Conservation (phyloP, 495 filamentous ascomycete genomes). For the Polyplosphaeria fusca region DNA sequence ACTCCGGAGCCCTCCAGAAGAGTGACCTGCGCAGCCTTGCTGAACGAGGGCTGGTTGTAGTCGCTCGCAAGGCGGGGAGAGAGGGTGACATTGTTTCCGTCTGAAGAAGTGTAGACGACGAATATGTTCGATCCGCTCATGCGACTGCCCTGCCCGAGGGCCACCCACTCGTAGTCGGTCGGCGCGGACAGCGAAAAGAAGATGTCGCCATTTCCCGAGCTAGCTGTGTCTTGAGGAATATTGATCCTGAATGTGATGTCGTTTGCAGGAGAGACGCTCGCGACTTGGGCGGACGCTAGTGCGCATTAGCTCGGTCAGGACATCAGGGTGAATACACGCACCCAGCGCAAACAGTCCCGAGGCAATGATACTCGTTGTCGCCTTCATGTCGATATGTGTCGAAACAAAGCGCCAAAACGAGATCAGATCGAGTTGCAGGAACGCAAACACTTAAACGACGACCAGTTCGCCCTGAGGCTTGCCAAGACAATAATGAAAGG, state of each 20-base stretch:
- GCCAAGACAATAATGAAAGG: background rate
- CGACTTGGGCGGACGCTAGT: slow-evolving; percentile 25
- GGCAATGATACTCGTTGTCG: background rate
- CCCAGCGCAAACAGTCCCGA: slow-evolving; percentile 23
- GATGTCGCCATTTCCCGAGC: slow-evolving; percentile 41
- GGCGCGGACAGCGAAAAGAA: slow-evolving; percentile 43
- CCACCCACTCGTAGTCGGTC: slow-evolving; percentile 39
- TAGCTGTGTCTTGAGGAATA: slow-evolving; percentile 38
- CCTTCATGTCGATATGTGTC: slow-evolving; percentile 2
- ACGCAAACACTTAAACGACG: background rate
- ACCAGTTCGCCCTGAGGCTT: background rate
- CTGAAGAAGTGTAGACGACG: slow-evolving; percentile 39
- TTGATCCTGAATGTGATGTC: slow-evolving; percentile 41
- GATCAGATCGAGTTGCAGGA: background rate
- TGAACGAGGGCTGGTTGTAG: slow-evolving; percentile 33
- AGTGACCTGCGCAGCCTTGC: slow-evolving; percentile 34
- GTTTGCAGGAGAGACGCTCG: slow-evolving; percentile 24
- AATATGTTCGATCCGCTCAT: slow-evolving; percentile 44
- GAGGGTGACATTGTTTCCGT: slow-evolving; percentile 42
- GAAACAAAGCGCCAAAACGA: background rate
- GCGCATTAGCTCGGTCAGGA: background rate
- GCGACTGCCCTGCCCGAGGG: slow-evolving; percentile 40
- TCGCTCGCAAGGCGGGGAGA: slow-evolving; percentile 37
- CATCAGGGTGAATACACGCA: background rate
- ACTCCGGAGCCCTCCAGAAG: slow-evolving; percentile 42